Conservation (phyloP, 805 yeast genomes). For the Millerozyma miso region DNA sequence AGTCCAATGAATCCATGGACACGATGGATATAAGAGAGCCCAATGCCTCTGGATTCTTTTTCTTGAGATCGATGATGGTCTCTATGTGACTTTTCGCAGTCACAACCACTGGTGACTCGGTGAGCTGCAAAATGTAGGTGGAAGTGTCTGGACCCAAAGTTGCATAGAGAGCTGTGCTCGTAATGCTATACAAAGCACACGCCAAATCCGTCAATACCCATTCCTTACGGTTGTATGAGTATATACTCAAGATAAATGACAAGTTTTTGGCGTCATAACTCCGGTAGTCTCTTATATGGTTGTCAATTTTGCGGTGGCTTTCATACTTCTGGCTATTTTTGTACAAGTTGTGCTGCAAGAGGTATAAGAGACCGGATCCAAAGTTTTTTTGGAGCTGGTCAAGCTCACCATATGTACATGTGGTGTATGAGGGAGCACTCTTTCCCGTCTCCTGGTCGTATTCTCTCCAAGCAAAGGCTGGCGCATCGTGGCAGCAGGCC, state of each 20-base stretch:
- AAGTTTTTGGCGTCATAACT: conserved; percentile 14
- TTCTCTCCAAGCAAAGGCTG: conserved; percentile 21
- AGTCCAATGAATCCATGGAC: conserved; percentile 44
- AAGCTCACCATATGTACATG: conserved; percentile 24
- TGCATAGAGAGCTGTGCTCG: conserved; percentile 39
- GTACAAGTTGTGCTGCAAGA: conserved; percentile 23
- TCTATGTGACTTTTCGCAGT: conserved; percentile 50
- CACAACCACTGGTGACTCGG: conserved; percentile 44
- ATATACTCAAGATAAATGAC: conserved; percentile 29
- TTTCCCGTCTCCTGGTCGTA: conserved; percentile 14
- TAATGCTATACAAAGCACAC: conserved; percentile 27
- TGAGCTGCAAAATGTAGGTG: conserved; percentile 27
- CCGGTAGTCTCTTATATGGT: conserved; percentile 14
- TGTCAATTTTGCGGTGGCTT: conserved; percentile 13
- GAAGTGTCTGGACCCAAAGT: conserved; percentile 36
- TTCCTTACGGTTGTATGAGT: conserved; percentile 31
- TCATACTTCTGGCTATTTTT: conserved; percentile 7
- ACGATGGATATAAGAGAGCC: conserved; percentile 47
- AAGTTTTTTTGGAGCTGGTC: conserved; percentile 26
- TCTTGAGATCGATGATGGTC: conserved; percentile 43
- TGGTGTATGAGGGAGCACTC: conserved; percentile 6
- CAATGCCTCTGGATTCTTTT: conserved; percentile 26
- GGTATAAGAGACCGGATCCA: conserved; percentile 37
- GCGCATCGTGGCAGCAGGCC: conserved; percentile 9
- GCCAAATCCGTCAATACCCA: conserved; percentile 37